Conservation (phyloP, 2,329 filamentous ascomycete species). For the Calonectria hongkongensis region DNA sequence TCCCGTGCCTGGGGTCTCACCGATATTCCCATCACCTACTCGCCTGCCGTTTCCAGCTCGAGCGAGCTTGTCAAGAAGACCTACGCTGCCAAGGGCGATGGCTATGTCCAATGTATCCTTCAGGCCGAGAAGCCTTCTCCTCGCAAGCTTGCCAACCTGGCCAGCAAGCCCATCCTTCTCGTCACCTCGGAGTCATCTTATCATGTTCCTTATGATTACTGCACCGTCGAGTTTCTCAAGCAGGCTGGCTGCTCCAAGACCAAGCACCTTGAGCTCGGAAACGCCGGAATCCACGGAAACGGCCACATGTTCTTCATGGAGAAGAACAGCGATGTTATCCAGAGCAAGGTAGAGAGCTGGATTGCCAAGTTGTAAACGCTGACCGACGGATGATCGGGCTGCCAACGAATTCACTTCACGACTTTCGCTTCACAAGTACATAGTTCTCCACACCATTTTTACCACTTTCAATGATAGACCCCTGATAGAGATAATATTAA, state of each 20-base stretch:
- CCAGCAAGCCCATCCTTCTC: slow-evolving; percentile 53
- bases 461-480: slow-evolving; percentile 7
- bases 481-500: slow-evolving; percentile 24
- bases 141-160: slow-evolving; percentile 58
- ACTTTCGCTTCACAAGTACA: slow-evolving; percentile 2
- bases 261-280: slow-evolving; percentile 47
- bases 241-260: slow-evolving; percentile 49
- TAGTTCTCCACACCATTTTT: slow-evolving; percentile 7
- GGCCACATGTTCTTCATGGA: slow-evolving; percentile 54
- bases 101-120: slow-evolving; percentile 44
- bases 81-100: slow-evolving; percentile 21
- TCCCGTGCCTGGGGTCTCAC: slow-evolving; percentile 67
- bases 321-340: slow-evolving; percentile 49
- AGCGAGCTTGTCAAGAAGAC: slow-evolving; percentile 42
- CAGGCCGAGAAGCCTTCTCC: slow-evolving; percentile 42
- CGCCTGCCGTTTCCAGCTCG: slow-evolving; percentile 58
- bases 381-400: background rate
- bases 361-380: slow-evolving; percentile 25
- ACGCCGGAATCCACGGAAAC: slow-evolving; percentile 46
- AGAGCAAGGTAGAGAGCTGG: slow-evolving; percentile 42
- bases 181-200: slow-evolving; percentile 47
- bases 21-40: slow-evolving; percentile 68
- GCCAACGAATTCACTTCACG: background rate
- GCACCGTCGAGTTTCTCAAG: slow-evolving; percentile 46
- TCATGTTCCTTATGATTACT: slow-evolving; percentile 49